A percentile compares a stretch with the other conserved stretches of the same genome.
Evolutionary conservation across 1,284 basidiomycete species (phyloP).

Genomic region (Malassezia arunalokei): DNA sequence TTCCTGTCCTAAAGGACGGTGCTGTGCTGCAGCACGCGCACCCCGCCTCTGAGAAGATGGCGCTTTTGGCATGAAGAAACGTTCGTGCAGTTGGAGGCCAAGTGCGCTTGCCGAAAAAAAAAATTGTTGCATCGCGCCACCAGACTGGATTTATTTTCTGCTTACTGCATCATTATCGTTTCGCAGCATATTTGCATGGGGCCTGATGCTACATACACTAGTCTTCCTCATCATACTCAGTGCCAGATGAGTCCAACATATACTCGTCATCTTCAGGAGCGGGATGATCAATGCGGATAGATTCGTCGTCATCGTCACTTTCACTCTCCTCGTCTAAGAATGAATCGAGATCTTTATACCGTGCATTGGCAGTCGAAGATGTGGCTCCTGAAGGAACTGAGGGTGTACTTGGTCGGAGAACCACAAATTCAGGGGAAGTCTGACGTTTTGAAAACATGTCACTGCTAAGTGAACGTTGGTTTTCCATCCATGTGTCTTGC

Average conservation of each 20-base stretch:
- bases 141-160: no score
- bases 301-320: constrained; percentile 24
- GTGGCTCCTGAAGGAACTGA: not conserved
- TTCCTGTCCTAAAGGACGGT: constrained; percentile 13
- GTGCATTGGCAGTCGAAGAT: constrained; percentile 6
- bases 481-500: not conserved
- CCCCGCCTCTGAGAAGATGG: constrained; percentile 13
- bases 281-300: constrained; percentile 18
- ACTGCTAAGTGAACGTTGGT: not conserved
- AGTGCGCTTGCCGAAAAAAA: not conserved
- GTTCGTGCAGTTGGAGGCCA: not conserved
- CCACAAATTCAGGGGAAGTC: not conserved
- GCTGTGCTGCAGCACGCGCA: not conserved
- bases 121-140: not conserved
- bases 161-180: no score
- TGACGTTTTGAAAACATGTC: not conserved
- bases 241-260: not conserved
- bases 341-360: constrained; percentile 36
- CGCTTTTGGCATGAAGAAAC: constrained; percentile 11
- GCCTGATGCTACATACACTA: not conserved
- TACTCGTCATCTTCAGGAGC: constrained; percentile 33
- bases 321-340: constrained; percentile 25
- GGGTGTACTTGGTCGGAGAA: constrained; percentile 15
- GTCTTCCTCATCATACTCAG: not conserved
- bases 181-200: not conserved